These are phyloP conservation scores for Jackrogersella minutella DNA, from an alignment of 495 filamentous ascomycete genomes.

Conservation along the genomic window DNA sequence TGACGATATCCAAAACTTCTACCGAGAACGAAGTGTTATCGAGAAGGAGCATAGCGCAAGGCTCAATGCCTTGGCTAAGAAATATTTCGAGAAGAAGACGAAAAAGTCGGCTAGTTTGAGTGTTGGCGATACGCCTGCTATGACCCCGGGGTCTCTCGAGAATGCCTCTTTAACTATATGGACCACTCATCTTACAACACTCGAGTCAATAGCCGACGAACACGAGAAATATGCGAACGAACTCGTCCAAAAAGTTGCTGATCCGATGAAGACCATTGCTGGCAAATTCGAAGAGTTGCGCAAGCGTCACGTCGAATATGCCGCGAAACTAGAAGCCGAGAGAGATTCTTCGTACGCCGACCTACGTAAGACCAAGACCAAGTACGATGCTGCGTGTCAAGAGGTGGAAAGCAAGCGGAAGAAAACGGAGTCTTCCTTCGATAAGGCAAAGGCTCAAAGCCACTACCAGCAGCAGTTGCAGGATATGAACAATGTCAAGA, in stretches of 20 bases:
- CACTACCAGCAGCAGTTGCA: conserved; percentile 87
- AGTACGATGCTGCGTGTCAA: conserved; percentile 92
- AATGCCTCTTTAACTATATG: conserved; percentile 96
- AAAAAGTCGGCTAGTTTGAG: conserved; percentile 88
- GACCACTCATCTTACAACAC: conserved; percentile 88
- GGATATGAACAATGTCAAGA: conserved; percentile 98
- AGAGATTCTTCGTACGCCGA: conserved; percentile 83
- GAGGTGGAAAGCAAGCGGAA: conserved; percentile 94
- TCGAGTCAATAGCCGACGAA: conserved; percentile 87
- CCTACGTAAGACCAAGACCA: conserved; percentile 86
- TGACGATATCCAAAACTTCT: conserved; percentile 96
- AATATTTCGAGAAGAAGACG: conserved; percentile 95
- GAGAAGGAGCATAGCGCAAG: conserved; percentile 96
- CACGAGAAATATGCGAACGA: conserved; percentile 84
- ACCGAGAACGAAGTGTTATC: conserved; percentile 89
- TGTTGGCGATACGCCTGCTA: conserved; percentile 89
- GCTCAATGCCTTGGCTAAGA: conserved; percentile 86
- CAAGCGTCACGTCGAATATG: conserved; percentile 89
- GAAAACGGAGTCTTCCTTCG: conserved; percentile 89
- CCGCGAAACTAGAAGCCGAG: conserved; percentile 87
- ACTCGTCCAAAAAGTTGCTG: conserved; percentile 78
- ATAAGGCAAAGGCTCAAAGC: conserved; percentile 86
- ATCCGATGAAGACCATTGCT: conserved; percentile 77
- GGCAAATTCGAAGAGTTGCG: conserved; percentile 88
- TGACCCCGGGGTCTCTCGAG: conserved; percentile 95